Conservation (phyloP, 176 grass and related monocot genomes). For the Otatea glauca region DNA sequence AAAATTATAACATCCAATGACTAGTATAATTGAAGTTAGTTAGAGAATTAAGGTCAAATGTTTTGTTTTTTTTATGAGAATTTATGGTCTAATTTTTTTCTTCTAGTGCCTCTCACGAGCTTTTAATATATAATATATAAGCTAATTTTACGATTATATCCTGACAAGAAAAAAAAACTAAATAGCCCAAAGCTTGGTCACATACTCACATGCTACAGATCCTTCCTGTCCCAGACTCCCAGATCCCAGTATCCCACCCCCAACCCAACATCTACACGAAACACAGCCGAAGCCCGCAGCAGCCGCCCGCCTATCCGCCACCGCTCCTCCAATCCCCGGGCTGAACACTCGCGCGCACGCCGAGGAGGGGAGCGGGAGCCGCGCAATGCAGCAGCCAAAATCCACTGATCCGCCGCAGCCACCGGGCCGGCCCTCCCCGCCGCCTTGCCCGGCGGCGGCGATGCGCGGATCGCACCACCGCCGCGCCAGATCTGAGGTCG, state of each 20-base stretch:
- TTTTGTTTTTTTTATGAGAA: too few species aligned
- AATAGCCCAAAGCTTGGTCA: neutral
- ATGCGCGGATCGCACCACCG: constrained; percentile 76
- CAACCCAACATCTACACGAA: constrained; percentile 37
- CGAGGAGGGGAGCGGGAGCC: neutral
- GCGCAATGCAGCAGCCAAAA: constrained; percentile 76
- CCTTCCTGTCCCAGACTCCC: neutral
- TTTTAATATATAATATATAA: too few species aligned
- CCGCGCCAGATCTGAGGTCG: constrained; percentile 95
- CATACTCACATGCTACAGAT: constrained; percentile 34
- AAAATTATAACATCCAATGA: too few species aligned
- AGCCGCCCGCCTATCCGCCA: constrained; percentile 21
- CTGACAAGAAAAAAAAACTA: too few species aligned
- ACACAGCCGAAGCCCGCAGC: neutral
- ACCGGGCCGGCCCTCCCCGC: constrained; percentile 49
- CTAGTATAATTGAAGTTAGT: too few species aligned
- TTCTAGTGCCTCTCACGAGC: too few species aligned
- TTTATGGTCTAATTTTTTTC: too few species aligned
- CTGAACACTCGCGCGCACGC: neutral
- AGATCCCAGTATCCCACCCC: constrained; percentile 8
- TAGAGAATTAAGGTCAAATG: too few species aligned
- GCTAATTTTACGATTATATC: too few species aligned
- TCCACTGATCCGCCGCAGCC: constrained; percentile 50
- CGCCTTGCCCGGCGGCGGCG: neutral
- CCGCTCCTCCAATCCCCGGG: neutral